These are phyloP conservation scores for Metarhizium anisopliae DNA, from an alignment of 2,329 filamentous ascomycete species.

Conservation along the genomic window DNA sequence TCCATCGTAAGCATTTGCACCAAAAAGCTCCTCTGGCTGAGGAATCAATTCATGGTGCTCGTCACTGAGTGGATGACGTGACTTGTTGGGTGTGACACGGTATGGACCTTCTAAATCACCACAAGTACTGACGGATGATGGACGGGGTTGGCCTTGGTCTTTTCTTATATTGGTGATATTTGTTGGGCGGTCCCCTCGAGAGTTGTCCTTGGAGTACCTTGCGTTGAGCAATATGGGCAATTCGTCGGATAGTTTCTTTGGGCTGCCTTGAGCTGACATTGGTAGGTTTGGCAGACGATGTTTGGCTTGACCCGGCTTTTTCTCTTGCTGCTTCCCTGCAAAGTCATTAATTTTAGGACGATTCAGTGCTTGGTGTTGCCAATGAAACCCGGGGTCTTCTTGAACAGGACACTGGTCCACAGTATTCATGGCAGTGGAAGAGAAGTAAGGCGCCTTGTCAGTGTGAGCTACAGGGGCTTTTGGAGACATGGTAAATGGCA, in stretches of 20 bases:
- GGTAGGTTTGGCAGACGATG: neutral
- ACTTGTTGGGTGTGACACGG: slow-evolving; percentile 12
- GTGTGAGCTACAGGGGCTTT: neutral
- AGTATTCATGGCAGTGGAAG: neutral
- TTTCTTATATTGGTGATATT: neutral
- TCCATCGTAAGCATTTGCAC: neutral
- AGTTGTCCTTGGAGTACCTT: neutral
- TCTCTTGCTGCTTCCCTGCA: neutral
- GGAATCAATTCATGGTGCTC: slow-evolving; percentile 1
- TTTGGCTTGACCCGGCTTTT: neutral
- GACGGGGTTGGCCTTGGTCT: neutral
- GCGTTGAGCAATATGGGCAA: neutral
- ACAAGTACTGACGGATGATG: slow-evolving; percentile 16
- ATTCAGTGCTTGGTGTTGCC: neutral
- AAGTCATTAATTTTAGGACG: neutral
- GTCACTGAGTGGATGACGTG: neutral
- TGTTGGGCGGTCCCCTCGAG: neutral
- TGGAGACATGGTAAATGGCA: neutral
- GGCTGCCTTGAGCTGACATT: neutral
- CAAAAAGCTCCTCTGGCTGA: neutral
- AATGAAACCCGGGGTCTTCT: neutral
- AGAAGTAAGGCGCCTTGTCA: neutral
- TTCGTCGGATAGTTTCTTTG: neutral
- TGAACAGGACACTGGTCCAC: neutral
- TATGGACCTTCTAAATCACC: slow-evolving; percentile 23